Conservation (phyloP, 2,329 filamentous ascomycete species). For the Cadophora luteo-olivacea region DNA sequence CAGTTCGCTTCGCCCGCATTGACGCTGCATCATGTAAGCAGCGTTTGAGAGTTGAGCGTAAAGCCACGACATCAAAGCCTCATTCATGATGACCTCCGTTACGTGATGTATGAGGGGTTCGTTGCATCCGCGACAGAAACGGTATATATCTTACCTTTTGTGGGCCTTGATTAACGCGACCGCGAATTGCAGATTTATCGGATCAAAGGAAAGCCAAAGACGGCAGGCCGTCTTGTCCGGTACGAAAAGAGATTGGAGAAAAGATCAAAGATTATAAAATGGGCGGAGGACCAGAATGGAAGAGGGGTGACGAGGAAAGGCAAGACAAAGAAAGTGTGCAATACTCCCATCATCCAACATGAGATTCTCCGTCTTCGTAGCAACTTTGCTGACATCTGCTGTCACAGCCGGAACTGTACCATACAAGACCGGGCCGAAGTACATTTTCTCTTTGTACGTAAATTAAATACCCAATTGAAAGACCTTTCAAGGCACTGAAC, state of each 20-base stretch:
- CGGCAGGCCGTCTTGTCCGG: too few relatives aligned
- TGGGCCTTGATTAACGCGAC: not conserved
- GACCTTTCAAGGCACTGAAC: not conserved
- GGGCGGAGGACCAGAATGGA: conserved; percentile 18
- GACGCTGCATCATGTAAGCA: not conserved
- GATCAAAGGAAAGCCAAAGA: not conserved
- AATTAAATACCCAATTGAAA: not conserved
- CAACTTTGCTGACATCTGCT: not conserved
- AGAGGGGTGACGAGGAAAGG: not conserved
- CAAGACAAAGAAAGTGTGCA: not conserved
- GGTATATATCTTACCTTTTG: not conserved
- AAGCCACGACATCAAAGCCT: not conserved
- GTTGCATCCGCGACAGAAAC: not conserved
- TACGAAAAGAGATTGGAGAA: not conserved
- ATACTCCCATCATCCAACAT: not conserved
- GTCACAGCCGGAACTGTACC: not conserved
- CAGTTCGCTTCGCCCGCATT: not conserved
- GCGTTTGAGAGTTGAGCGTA: conserved; percentile 2
- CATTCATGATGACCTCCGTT: not conserved
- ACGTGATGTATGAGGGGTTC: not conserved
- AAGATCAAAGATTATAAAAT: too few relatives aligned
- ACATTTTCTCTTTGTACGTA: conserved; percentile 18
- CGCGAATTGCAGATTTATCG: too few relatives aligned
- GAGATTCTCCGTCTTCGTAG: not conserved
- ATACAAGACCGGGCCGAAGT: conserved; percentile 1